phyloP scores from a whole-genome alignment of 139 green algal species.

The Picochlorum sp. region DNA sequence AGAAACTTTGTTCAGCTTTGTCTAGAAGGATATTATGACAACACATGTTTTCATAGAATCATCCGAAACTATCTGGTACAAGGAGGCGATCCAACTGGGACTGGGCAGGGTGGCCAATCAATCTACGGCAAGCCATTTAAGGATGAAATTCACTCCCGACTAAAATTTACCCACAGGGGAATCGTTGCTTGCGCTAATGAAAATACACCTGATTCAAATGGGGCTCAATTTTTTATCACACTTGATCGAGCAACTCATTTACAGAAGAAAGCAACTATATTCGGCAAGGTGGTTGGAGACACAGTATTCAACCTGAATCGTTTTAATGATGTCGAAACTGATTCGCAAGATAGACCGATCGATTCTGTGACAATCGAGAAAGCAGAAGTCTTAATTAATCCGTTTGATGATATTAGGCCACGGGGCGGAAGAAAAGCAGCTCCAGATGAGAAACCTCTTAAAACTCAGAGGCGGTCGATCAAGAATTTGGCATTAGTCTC shows the following conservation, averaged over 20 bases:
- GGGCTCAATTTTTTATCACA: conserved; percentile 79
- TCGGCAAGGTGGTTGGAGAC: conserved; percentile 72
- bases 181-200: conserved; percentile 88
- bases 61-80: conserved; percentile 76
- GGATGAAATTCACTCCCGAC: conserved; percentile 86
- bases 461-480: conserved; percentile 18
- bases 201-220: conserved; percentile 78
- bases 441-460: conserved; percentile 16
- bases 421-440: conserved; percentile 13
- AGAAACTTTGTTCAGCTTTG: conserved; percentile 96
- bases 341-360: conserved; percentile 43
- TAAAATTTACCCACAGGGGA: conserved; percentile 84
- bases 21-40: conserved; percentile 89
- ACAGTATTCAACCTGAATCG: conserved; percentile 86
- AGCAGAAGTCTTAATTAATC: conserved; percentile 84
- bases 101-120: conserved; percentile 39
- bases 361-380: conserved; percentile 52
- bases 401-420: conserved; percentile 92
- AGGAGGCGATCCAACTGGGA: conserved; percentile 69
- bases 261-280: conserved; percentile 87
- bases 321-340: conserved; percentile 73
- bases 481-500: conserved; percentile 79
- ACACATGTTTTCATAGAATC: conserved; percentile 79
- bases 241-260: conserved; percentile 59
- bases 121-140: conserved; percentile 44